Base-by-base conservation (phyloP, 306 rosid species). In the Macrotyloma uniflorum region DNA sequence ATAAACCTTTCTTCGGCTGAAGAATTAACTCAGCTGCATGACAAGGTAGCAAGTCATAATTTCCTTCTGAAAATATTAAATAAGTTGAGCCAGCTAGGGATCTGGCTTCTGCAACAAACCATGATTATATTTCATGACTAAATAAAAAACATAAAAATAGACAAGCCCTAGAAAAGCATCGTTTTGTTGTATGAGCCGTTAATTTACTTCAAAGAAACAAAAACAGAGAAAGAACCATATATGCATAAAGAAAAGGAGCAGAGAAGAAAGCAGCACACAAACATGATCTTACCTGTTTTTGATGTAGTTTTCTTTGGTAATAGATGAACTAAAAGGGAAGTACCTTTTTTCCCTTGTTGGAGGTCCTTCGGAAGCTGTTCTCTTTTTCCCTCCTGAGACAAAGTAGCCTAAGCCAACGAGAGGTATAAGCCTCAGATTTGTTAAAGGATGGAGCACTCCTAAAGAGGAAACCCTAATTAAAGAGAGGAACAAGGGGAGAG, bases 381-480 rank as follows among this genome's bases (percentile, higher is more conserved):
- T 67, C 81, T 68, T 83, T 80, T 67, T 65, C 69, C 30, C 85
- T 75, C 79, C 79, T 45, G 12, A 57, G 76, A 57, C 36, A 84
- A 81, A 71, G 85, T 80, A 77, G 79, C 78, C 85, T 88, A 82
- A 74, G 84, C 75, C 81, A 86, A 85, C 46, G 69, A 79, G 86
- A 80, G 84, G 83, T 65, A 78, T 82, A 70, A 79, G 74, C 47
- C 84, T 58, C 74, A 72, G 89, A 88, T 80, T 83, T 74, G 78
- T 59, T 23, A 59, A 70, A 54, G 83, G 61, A 49, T 22, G 78
- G 66, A 77, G 64, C 53, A 68, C 59, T 63, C 75, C 72, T 64
- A 83, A 83, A 82, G 88, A 81, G 86, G 82, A 86, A 88, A 86
- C 97, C 93, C 95, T 88, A 92, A 83, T 67, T 82, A 36, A 53